These are phyloP conservation scores for Pseudocercospora macadamiae DNA, from an alignment of 2,329 filamentous ascomycete species.

Conservation along the genomic window DNA sequence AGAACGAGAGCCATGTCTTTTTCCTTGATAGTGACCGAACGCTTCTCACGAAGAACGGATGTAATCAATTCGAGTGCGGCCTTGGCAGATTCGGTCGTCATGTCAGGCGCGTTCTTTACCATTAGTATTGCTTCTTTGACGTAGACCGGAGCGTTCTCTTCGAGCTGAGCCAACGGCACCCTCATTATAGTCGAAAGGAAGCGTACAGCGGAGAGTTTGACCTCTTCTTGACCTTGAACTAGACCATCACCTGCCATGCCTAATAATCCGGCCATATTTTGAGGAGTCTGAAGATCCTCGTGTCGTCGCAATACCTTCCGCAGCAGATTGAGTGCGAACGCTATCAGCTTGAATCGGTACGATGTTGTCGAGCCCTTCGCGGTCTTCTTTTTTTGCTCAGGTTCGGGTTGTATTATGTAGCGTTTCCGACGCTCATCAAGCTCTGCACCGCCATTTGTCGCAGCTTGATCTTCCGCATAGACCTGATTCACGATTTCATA, in stretches of 20 bases:
- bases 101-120: slow-evolving; percentile 75
- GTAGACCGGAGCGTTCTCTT: slow-evolving; percentile 74
- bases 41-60: slow-evolving; percentile 79
- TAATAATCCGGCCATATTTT: slow-evolving; percentile 82
- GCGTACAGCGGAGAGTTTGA: slow-evolving; percentile 84
- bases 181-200: slow-evolving; percentile 84
- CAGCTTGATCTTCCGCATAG: slow-evolving; percentile 55
- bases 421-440: slow-evolving; percentile 27
- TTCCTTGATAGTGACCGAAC: slow-evolving; percentile 75
- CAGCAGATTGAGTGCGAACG: slow-evolving; percentile 85
- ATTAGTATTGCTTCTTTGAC: slow-evolving; percentile 81
- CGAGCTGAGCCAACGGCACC: slow-evolving; percentile 72
- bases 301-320: slow-evolving; percentile 85
- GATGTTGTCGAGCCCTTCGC: slow-evolving; percentile 70
- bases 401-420: slow-evolving; percentile 77
- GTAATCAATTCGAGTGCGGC: slow-evolving; percentile 87
- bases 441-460: slow-evolving; percentile 32
- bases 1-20: slow-evolving; percentile 81
- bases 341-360: slow-evolving; percentile 82
- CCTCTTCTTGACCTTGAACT: slow-evolving; percentile 83
- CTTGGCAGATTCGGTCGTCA: slow-evolving; percentile 81
- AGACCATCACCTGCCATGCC: slow-evolving; percentile 87
- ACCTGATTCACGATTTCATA: slow-evolving; percentile 91
- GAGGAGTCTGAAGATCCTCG: slow-evolving; percentile 74
- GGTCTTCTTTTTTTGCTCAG: slow-evolving; percentile 66